Evolutionary conservation across 768 basidiomycete genomes (phyloP).

Genomic region (Tulasnella sp.): DNA sequence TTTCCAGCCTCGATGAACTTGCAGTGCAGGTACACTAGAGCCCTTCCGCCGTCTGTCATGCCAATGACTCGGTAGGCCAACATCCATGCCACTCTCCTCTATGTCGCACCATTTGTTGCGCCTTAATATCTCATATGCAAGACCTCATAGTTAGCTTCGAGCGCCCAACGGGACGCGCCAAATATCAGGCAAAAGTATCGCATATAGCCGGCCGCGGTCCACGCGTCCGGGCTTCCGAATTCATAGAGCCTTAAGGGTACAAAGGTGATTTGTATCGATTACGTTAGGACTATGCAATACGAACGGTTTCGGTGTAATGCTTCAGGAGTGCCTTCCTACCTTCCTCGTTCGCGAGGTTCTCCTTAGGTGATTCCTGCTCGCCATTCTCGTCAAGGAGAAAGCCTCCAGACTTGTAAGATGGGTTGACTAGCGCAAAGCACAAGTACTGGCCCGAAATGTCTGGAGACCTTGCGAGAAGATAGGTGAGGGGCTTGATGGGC

Average conservation of each 20-base stretch:
- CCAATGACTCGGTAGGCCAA: neutral
- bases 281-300: neutral
- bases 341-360: conserved; percentile 4
- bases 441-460: conserved; percentile 30
- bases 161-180: neutral
- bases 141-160: neutral
- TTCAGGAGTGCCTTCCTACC: neutral
- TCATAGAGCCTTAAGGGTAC: neutral
- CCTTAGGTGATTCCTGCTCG: conserved; percentile 13
- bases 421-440: neutral
- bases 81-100: neutral
- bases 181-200: neutral
- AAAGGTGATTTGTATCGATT: neutral
- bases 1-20: neutral
- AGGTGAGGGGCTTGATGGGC: neutral
- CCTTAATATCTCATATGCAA: neutral
- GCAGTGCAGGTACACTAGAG: neutral
- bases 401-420: conserved; percentile 9
- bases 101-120: neutral
- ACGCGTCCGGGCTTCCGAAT: neutral
- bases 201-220: neutral
- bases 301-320: neutral
- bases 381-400: conserved; percentile 31
- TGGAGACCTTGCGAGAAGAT: neutral
- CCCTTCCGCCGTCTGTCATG: conserved; percentile 1